These are phyloP conservation scores for Psidium friedrichsthalianum DNA, from an alignment of 345 rosid genomes.

Conservation along the genomic window DNA sequence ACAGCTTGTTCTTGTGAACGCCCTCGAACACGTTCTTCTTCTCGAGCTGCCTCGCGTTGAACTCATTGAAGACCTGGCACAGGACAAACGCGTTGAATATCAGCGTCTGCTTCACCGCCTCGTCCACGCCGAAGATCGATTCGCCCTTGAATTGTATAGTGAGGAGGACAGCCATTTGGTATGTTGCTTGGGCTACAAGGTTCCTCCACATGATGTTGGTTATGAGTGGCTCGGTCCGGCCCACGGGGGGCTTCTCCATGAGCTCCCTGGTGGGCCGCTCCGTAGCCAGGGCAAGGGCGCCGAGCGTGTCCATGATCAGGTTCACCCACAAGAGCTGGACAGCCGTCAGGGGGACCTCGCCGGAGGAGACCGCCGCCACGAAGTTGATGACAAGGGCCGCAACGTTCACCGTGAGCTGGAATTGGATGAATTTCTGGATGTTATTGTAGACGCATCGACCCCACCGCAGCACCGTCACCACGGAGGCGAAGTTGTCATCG, in stretches of 20 bases:
- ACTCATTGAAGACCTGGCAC: no score
- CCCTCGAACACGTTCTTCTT: no score
- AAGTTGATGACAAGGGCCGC: constrained; percentile 62
- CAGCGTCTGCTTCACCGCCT: constrained; percentile 23
- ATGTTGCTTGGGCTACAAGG: constrained; percentile 44
- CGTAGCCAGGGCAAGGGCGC: constrained; percentile 55
- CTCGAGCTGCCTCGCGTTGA: no score
- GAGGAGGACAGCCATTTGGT: constrained; percentile 47
- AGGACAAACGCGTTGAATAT: no score
- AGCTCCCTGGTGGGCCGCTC: constrained; percentile 56
- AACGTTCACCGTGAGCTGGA: constrained; percentile 63
- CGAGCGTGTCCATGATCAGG: constrained; percentile 64
- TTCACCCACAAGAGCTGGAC: constrained; percentile 76
- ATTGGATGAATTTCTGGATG: constrained; percentile 70
- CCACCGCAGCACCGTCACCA: constrained; percentile 55
- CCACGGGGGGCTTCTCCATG: constrained; percentile 46
- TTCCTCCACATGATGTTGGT: constrained; percentile 79
- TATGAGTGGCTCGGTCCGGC: constrained; percentile 49
- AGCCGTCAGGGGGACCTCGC: constrained; percentile 68
- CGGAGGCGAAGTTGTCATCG: constrained; percentile 65
- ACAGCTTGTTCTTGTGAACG: no score
- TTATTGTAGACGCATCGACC: constrained; percentile 68
- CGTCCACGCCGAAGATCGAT: constrained; percentile 31
- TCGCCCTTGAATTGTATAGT: constrained; percentile 55
- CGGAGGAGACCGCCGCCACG: constrained; percentile 66